Evolutionary conservation across 495 filamentous ascomycete species (phyloP).

Genomic region (Daldinia concentrica): DNA sequence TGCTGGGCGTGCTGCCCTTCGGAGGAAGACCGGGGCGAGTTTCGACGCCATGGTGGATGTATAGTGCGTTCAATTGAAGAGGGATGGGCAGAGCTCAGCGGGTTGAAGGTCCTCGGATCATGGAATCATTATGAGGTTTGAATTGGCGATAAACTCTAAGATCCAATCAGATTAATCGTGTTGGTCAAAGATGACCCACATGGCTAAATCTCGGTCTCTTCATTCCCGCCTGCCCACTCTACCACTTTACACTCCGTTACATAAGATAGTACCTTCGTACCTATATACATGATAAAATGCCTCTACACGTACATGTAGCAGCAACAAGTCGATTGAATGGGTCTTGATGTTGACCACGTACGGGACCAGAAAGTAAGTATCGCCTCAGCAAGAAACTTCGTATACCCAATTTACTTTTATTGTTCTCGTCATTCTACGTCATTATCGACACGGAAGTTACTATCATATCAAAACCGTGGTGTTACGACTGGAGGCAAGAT

Average conservation of each 20-base stretch:
- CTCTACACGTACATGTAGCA: not conserved
- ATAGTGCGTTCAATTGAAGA: slow-evolving; percentile 45
- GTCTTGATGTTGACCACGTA: not conserved
- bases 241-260: too few relatives aligned
- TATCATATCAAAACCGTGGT: slow-evolving; percentile 22
- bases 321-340: not conserved
- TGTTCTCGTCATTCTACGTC: slow-evolving; percentile 28
- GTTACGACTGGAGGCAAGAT: slow-evolving; percentile 23
- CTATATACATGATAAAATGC: not conserved
- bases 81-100: slow-evolving; percentile 24
- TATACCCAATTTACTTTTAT: slow-evolving; percentile 11
- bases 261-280: not conserved
- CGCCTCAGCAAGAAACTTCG: slow-evolving; percentile 6
- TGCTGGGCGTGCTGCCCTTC: slow-evolving; percentile 62
- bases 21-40: slow-evolving; percentile 66
- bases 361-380: not conserved
- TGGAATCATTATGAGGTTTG: slow-evolving; percentile 16
- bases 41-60: slow-evolving; percentile 75
- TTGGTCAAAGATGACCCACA: slow-evolving; percentile 32
- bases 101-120: slow-evolving; percentile 16
- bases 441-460: slow-evolving; percentile 26
- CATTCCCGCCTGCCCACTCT: too few relatives aligned
- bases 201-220: slow-evolving; percentile 24
- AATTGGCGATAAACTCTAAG: slow-evolving; percentile 36
- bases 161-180: slow-evolving; percentile 38